These are phyloP conservation scores for Zangia roseola DNA, from an alignment of 768 basidiomycete species.

Conservation along the genomic window DNA sequence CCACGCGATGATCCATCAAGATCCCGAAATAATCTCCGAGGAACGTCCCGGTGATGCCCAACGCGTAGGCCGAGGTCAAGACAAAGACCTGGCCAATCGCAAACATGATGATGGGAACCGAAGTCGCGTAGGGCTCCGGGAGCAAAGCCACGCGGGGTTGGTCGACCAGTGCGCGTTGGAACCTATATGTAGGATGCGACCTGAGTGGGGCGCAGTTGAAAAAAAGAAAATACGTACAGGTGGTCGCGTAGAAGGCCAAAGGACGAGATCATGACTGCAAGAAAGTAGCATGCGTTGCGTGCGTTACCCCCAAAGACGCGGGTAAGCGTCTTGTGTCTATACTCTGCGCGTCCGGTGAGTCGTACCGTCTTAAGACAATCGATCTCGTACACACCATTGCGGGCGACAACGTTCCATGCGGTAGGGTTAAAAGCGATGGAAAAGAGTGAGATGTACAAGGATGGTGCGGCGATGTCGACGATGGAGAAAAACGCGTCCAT, in stretches of 20 bases:
- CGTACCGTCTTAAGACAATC: neutral
- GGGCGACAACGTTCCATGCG: constrained; percentile 94
- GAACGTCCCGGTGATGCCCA: constrained; percentile 94
- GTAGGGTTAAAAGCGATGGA: constrained; percentile 88
- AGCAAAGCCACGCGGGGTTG: constrained; percentile 74
- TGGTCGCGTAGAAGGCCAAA: constrained; percentile 85
- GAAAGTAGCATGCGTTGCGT: constrained; percentile 78
- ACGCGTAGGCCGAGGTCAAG: constrained; percentile 80
- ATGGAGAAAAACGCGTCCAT: constrained; percentile 31
- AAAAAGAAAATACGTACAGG: constrained; percentile 53
- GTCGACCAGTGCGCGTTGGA: constrained; percentile 66
- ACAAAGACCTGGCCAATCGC: constrained; percentile 81
- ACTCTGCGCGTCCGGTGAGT: constrained; percentile 43
- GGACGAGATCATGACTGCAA: constrained; percentile 81
- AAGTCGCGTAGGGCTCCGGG: constrained; percentile 59
- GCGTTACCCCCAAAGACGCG: constrained; percentile 76
- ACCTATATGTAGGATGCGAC: constrained; percentile 56
- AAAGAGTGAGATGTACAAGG: constrained; percentile 63
- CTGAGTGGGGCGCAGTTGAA: neutral
- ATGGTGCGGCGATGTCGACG: constrained; percentile 63
- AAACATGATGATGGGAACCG: constrained; percentile 63
- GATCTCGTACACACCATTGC: constrained; percentile 40
- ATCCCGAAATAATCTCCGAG: constrained; percentile 84
- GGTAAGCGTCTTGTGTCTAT: constrained; percentile 85
- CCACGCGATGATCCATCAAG: constrained; percentile 85